Percentiles rank a stretch among this genome's conserved stretches.
Conservation (phyloP, 2,329 filamentous ascomycete species). For the Leptographium procerum region DNA sequence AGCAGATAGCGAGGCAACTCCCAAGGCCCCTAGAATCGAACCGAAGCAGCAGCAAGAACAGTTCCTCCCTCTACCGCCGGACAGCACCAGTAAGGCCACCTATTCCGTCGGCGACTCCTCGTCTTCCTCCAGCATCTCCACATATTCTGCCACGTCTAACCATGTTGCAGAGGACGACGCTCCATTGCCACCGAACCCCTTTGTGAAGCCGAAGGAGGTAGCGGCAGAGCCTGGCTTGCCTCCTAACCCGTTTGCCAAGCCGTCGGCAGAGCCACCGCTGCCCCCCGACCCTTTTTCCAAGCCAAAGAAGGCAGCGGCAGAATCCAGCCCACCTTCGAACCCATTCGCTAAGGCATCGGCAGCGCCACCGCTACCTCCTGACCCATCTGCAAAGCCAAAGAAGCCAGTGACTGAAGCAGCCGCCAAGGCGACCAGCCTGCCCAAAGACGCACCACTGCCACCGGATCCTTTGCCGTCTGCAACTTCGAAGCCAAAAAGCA, state of each 20-base stretch:
- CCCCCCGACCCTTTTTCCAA: slow-evolving; percentile 15
- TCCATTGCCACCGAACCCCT: slow-evolving; percentile 16
- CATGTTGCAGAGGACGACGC: slow-evolving; percentile 16
- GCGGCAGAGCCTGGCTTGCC: slow-evolving; percentile 16
- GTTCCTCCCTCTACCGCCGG: slow-evolving; percentile 37
- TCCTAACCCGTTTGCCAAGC: slow-evolving; percentile 14
- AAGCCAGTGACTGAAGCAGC: slow-evolving; percentile 19
- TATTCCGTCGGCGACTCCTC: slow-evolving; percentile 39
- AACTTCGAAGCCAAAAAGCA: neutral
- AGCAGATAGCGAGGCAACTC: slow-evolving; percentile 18
- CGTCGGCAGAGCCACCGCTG: slow-evolving; percentile 7
- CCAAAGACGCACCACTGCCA: slow-evolving; percentile 7
- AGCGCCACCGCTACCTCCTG: slow-evolving; percentile 15
- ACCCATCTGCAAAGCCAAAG: slow-evolving; percentile 9
- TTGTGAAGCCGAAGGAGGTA: slow-evolving; percentile 15
- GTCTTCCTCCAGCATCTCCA: slow-evolving; percentile 37
- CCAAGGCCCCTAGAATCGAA: neutral
- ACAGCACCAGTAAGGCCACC: slow-evolving; percentile 40
- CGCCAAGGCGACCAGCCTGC: neutral
- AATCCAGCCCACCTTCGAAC: slow-evolving; percentile 18
- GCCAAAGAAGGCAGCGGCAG: slow-evolving; percentile 16
- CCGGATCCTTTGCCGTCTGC: slow-evolving; percentile 2
- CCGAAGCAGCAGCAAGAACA: slow-evolving; percentile 14
- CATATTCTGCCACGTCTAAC: slow-evolving; percentile 12
- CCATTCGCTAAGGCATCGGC: slow-evolving; percentile 7